Evolutionary conservation across 768 basidiomycete genomes (phyloP).

Genomic region (Fomitopsis pulvina): DNA sequence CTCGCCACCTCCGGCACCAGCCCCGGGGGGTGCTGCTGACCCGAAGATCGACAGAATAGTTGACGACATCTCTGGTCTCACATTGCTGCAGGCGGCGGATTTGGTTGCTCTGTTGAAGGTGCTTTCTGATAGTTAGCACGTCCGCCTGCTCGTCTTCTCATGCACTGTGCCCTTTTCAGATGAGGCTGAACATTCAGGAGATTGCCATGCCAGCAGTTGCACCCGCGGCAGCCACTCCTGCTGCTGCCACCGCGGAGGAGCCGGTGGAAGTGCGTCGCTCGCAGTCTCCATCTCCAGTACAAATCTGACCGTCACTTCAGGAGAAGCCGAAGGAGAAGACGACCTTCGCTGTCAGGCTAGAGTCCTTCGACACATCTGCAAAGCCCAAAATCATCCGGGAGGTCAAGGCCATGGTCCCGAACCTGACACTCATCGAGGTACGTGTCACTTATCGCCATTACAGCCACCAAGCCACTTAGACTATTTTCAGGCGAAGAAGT

Average conservation of each 20-base stretch:
- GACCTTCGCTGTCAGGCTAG: slow-evolving; percentile 90
- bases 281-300: background rate
- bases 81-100: slow-evolving; percentile 92
- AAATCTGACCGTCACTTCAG: slow-evolving; percentile 28
- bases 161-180: slow-evolving; percentile 33
- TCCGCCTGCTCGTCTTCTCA: no score
- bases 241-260: slow-evolving; percentile 54
- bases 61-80: slow-evolving; percentile 84
- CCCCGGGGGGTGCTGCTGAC: slow-evolving; percentile 38
- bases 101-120: slow-evolving; percentile 90
- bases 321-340: slow-evolving; percentile 99
- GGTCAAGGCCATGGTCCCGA: slow-evolving; percentile 93
- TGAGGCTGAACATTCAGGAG: slow-evolving; percentile 94
- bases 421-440: slow-evolving; percentile 95
- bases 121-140: slow-evolving; percentile 13
- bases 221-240: slow-evolving; percentile 47
- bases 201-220: slow-evolving; percentile 85
- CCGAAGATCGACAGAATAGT: slow-evolving; percentile 78
- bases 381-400: slow-evolving; percentile 98
- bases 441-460: slow-evolving; percentile 27
- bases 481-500: slow-evolving; percentile 85
- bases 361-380: slow-evolving; percentile 84
- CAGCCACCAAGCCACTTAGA: background rate
- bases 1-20: slow-evolving; percentile 35
- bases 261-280: slow-evolving; percentile 47